These are phyloP conservation scores for Xylariaceae sp. DNA, from an alignment of 2,329 filamentous ascomycete genomes.

Conservation along the genomic window DNA sequence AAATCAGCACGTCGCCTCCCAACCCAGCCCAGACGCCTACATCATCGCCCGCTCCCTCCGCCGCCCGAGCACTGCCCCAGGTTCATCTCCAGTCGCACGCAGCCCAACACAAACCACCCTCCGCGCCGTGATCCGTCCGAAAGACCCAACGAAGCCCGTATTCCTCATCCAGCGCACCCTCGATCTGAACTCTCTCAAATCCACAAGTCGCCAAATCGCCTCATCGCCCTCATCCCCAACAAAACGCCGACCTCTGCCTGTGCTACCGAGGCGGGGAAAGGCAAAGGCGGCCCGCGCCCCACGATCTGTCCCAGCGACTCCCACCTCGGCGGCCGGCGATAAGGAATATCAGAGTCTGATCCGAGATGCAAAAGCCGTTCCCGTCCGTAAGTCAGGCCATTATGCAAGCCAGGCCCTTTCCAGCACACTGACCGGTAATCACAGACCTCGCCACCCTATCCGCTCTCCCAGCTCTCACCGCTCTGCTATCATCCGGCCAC, in stretches of 20 bases:
- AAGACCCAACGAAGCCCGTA: slow-evolving; percentile 37
- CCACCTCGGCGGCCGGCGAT: too few species aligned
- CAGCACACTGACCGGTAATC: slow-evolving; percentile 47
- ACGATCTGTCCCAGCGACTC: too few species aligned
- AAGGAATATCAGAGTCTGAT: slow-evolving; percentile 21
- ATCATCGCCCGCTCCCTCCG: slow-evolving; percentile 41
- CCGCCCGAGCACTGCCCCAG: slow-evolving; percentile 26
- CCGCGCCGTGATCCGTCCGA: slow-evolving; percentile 42
- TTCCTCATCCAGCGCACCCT: slow-evolving; percentile 49
- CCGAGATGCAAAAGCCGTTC: slow-evolving; percentile 35
- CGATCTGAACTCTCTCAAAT: slow-evolving; percentile 44
- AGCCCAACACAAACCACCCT: slow-evolving; percentile 31
- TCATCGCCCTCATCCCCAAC: too few species aligned
- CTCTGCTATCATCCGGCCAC: slow-evolving; percentile 51
- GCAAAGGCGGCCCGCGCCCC: too few species aligned
- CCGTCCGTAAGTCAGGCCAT: slow-evolving; percentile 42
- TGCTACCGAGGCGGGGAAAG: too few species aligned
- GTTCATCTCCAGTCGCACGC: neutral
- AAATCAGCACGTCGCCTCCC: neutral
- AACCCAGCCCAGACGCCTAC: slow-evolving; percentile 41
- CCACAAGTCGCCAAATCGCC: slow-evolving; percentile 26
- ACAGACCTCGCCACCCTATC: slow-evolving; percentile 51
- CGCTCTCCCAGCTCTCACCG: slow-evolving; percentile 50
- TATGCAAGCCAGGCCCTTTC: neutral
- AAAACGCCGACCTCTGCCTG: too few species aligned